phyloP scores from a whole-genome alignment of 148 eudicot species.

The Rhododendron vialii region DNA sequence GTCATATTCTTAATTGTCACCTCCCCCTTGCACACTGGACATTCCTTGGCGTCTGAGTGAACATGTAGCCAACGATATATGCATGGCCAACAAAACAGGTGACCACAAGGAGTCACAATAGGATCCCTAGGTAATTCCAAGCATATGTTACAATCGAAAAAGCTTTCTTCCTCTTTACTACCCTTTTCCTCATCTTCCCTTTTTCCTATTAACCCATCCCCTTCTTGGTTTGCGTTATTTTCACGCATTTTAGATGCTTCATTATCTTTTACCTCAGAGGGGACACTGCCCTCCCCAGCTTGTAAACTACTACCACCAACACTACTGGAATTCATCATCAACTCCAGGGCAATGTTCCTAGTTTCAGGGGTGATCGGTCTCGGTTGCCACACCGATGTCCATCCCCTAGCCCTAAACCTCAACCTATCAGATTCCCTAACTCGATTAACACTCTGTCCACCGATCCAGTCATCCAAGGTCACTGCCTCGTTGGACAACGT shows the following conservation, averaged over 20 bases:
- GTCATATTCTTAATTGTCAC: conserved; percentile 69
- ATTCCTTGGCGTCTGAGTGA: conserved; percentile 81
- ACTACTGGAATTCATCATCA: conserved; percentile 20
- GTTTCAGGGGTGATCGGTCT: conserved; percentile 37
- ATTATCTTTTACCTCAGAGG: conserved; percentile 38
- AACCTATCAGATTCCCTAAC: conserved; percentile 41
- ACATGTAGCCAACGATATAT: conserved; percentile 83
- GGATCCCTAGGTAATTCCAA: conserved; percentile 89
- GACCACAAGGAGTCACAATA: conserved; percentile 95
- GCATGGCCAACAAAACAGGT: conserved; percentile 97
- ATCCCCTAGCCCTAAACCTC: conserved; percentile 39
- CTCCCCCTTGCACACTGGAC: conserved; percentile 95
- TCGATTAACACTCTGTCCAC: conserved; percentile 21
- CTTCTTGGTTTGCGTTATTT: conserved; percentile 31
- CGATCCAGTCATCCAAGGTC: conserved; percentile 52
- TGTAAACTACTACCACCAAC: conserved; percentile 38
- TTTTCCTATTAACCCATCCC: conserved; percentile 33
- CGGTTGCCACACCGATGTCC: conserved; percentile 55
- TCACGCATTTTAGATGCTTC: conserved; percentile 50
- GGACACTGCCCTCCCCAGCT: conserved; percentile 73
- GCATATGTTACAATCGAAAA: conserved; percentile 91
- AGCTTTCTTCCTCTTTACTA: conserved; percentile 48
- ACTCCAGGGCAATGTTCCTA: conserved; percentile 28
- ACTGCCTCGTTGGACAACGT: conserved; percentile 27
- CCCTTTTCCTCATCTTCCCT: conserved; percentile 54